Evolutionary conservation across 2,329 filamentous ascomycete species (phyloP).

Genomic region (Aureobasidium melanogenum): DNA sequence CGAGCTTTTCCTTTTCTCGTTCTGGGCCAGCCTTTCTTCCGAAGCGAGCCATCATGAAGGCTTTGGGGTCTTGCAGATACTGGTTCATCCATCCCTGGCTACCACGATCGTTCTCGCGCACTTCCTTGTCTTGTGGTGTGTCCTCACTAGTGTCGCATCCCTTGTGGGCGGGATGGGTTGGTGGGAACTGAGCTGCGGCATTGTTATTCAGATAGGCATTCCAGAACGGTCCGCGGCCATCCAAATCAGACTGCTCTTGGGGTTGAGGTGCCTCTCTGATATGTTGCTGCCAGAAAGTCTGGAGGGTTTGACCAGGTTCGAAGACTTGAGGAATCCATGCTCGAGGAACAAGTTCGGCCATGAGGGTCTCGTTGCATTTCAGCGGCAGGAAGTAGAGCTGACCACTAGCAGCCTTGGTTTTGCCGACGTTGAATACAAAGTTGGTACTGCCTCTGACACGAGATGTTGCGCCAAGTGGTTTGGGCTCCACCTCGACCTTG

Average conservation of each 20-base stretch:
- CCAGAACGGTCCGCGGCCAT: constrained; percentile 26
- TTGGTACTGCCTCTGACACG: background rate
- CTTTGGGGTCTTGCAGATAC: background rate
- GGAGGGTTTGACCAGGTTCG: constrained; percentile 16
- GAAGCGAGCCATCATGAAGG: constrained; percentile 1
- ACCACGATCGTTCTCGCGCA: constrained; percentile 21
- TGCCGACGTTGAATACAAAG: background rate
- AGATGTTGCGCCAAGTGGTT: background rate
- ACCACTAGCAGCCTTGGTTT: background rate
- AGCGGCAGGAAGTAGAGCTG: constrained; percentile 4
- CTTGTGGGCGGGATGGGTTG: constrained; percentile 16
- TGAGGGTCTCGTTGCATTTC: background rate
- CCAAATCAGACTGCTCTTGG: constrained; percentile 20
- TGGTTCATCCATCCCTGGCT: constrained; percentile 10
- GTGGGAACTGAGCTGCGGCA: constrained; percentile 11
- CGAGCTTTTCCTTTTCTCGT: background rate
- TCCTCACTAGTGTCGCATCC: constrained; percentile 24
- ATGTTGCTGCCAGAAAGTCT: constrained; percentile 23
- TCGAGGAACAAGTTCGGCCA: constrained; percentile 20
- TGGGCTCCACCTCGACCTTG: background rate
- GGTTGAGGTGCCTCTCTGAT: constrained; percentile 18
- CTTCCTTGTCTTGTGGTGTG: constrained; percentile 17
- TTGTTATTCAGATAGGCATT: constrained; percentile 10
- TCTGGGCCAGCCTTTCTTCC: background rate
- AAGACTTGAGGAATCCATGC: constrained; percentile 23